Percentiles rank a stretch among this genome's conserved stretches.
These are phyloP conservation scores for Mucor circinelloides DNA, from an alignment of 371 early-diverging fungal genomes.

Conservation along the genomic window DNA sequence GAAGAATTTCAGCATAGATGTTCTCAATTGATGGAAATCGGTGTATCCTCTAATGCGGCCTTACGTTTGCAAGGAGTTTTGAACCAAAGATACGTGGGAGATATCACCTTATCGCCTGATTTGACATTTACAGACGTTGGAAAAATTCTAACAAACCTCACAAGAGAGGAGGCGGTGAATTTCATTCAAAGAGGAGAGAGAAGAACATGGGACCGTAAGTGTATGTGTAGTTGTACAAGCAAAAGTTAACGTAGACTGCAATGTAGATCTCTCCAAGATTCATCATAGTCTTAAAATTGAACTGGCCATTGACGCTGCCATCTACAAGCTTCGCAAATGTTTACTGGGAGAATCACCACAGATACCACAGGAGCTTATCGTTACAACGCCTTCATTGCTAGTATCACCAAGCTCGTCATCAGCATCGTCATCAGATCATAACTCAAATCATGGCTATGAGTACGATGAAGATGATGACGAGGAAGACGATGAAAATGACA, in stretches of 20 bases:
- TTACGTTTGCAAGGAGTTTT: slow-evolving; percentile 67
- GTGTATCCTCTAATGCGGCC: slow-evolving; percentile 56
- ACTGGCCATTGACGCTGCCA: slow-evolving; percentile 71
- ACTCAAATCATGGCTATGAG: background rate
- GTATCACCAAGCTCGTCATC: background rate
- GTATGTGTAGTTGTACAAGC: background rate
- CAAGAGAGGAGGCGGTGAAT: slow-evolving; percentile 39
- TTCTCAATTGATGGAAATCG: slow-evolving; percentile 59
- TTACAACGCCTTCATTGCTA: background rate
- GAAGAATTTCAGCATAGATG: slow-evolving; percentile 74
- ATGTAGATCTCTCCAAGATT: slow-evolving; percentile 75
- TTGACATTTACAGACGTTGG: slow-evolving; percentile 56
- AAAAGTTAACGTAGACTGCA: background rate
- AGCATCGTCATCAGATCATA: background rate
- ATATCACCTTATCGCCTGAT: slow-evolving; percentile 80
- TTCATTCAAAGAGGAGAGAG: slow-evolving; percentile 67
- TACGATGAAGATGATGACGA: background rate
- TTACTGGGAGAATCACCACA: slow-evolving; percentile 4
- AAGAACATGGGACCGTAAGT: slow-evolving; percentile 76
- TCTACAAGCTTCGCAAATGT: slow-evolving; percentile 36
- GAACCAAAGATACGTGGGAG: slow-evolving; percentile 79
- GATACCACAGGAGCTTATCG: background rate
- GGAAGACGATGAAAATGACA: background rate
- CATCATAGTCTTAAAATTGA: slow-evolving; percentile 78
- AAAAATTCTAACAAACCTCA: slow-evolving; percentile 61